Evolutionary conservation across 2,329 filamentous ascomycete species (phyloP).

Genomic region (Pseudogymnoascus sp.): DNA sequence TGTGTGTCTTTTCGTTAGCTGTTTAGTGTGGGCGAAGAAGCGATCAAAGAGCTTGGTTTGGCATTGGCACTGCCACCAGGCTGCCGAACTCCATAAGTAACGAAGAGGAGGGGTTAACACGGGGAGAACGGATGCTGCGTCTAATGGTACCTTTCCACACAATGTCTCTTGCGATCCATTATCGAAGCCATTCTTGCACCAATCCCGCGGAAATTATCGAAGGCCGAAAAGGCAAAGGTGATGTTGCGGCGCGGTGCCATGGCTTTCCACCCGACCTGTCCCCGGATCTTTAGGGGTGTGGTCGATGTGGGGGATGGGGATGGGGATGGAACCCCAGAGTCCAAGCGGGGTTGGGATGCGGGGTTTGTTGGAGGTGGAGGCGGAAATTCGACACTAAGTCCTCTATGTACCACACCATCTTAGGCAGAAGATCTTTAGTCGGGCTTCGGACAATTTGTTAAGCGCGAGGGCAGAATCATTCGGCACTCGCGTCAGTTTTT

Average conservation of each 20-base stretch:
- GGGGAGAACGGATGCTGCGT: neutral
- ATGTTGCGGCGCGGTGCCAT: too few relatives aligned
- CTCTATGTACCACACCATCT: neutral
- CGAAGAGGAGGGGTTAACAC: neutral
- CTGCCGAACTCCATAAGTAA: neutral
- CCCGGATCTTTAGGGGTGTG: too few relatives aligned
- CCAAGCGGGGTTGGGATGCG: too few relatives aligned
- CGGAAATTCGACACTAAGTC: neutral
- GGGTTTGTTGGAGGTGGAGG: too few relatives aligned
- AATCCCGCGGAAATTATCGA: neutral
- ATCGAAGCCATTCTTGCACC: neutral
- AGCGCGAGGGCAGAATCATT: neutral
- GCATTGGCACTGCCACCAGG: too few relatives aligned
- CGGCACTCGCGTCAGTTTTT: neutral
- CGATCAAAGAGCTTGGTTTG: too few relatives aligned
- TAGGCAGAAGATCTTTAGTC: neutral
- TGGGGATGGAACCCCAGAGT: too few relatives aligned
- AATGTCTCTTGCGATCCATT: neutral
- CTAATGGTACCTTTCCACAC: neutral
- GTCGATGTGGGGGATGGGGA: too few relatives aligned
- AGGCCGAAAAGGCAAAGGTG: neutral
- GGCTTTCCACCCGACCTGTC: too few relatives aligned
- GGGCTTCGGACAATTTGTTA: neutral
- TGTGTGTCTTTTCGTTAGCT: too few relatives aligned
- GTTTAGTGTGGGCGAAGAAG: too few relatives aligned